Base-by-base conservation (phyloP, 805 yeast species). In the Schwanniomyces occidentalis region DNA sequence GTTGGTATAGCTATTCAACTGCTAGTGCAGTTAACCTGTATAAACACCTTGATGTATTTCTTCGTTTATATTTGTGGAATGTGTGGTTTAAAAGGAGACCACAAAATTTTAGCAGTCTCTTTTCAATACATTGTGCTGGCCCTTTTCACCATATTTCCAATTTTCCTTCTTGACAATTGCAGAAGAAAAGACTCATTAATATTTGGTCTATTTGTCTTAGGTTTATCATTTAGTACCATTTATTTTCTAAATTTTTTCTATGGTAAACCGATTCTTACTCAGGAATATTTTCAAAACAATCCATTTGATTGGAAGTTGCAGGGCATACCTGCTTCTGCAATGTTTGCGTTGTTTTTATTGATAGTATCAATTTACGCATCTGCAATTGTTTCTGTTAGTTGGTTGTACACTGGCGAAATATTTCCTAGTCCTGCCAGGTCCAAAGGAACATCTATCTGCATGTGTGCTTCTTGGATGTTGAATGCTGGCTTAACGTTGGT, bases 371-470 rank as follows among this genome's bases (percentile, higher is more conserved):
- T 75, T 0, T 71, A 68, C 47, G 62, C 79, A 1, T 50, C 75
- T 1, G 62, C 76, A 1, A 52, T 77, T 9, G 56, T 71, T 1
- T 64, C 78, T 27, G 67, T 67, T 3, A 65, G 77, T 21, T 69
- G 74, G 75, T 49, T 76, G 14, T 76, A 73, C 45, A 63, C 75
- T 4, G 65, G 69, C 32, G 82, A 77, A 44, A 52, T 75, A 4
- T 65, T 77, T 27, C 75, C 76, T 0, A 52, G 53, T 1, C 54
- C 55, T 17, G 68, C 73, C 1, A 68, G 75, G 40, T 55, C 72
- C 0, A 73, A 71, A 42, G 78, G 78, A 0, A 52, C 69, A 16
- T 59, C 77, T 0, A 41, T 74, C 4, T 66, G 75, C 29, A 67
- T 72, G 69, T 52, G 70, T 16, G 50, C 62, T 9, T 70, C 75